These are phyloP conservation scores for Penicillium italicum DNA, from an alignment of 2,329 filamentous ascomycete species.

Conservation along the genomic window DNA sequence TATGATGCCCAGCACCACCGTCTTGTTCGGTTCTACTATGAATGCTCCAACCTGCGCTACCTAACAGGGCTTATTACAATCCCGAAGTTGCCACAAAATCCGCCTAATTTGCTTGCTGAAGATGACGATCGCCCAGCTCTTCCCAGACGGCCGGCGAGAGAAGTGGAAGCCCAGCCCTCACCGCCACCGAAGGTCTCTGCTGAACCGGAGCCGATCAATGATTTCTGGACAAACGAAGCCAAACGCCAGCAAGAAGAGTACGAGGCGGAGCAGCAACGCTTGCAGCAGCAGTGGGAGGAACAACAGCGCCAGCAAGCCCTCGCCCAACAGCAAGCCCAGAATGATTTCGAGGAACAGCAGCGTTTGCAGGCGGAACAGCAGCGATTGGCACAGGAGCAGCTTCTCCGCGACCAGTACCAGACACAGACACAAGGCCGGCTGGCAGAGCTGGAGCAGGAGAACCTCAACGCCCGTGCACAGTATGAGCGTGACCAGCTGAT, in stretches of 20 bases:
- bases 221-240: conserved; percentile 96
- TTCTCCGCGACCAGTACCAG: conserved; percentile 81
- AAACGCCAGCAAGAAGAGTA: conserved; percentile 90
- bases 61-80: conserved; percentile 94
- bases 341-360: conserved; percentile 96
- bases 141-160: conserved; percentile 66
- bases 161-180: conserved; percentile 68
- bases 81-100: conserved; percentile 90
- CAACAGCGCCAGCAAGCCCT: conserved; percentile 78
- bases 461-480: conserved; percentile 87
- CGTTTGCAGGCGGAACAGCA: conserved; percentile 83
- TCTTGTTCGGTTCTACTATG: conserved; percentile 96
- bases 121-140: conserved; percentile 80
- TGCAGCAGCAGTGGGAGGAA: conserved; percentile 82
- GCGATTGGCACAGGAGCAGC: conserved; percentile 81
- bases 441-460: conserved; percentile 91
- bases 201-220: conserved; percentile 90
- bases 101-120: conserved; percentile 81
- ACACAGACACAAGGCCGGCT: conserved; percentile 95
- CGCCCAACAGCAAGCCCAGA: conserved; percentile 77
- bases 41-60: conserved; percentile 96
- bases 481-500: conserved; percentile 97
- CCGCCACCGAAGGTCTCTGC: conserved; percentile 63
- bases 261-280: conserved; percentile 83
- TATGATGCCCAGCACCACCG: conserved; percentile 97